Base-by-base conservation (phyloP, 768 basidiomycete species). In the Suillus lakei region DNA sequence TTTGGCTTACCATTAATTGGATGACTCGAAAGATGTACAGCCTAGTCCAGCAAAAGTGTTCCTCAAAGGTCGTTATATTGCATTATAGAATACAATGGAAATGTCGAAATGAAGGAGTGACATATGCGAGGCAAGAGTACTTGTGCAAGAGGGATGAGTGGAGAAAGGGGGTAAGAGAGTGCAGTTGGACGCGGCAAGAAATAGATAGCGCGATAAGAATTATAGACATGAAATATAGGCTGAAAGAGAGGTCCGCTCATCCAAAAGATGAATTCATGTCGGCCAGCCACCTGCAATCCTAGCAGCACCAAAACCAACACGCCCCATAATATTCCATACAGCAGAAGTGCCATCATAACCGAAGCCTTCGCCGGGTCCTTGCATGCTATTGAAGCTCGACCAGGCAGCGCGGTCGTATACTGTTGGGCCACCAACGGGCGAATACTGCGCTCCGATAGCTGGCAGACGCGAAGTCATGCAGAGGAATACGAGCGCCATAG, bases 321-420 rank as follows among this genome's bases (percentile, higher is more conserved):
- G 80, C 15, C 90, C 91, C 61, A 94, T 71, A 68, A 92, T 82
- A 65, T 79, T 85, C 91, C 91, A 92, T 53, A 92, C 81, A 13
- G 85, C 84, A 23, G 84, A 81, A 2, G 88, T 85, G 39, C 85
- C 83, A 68, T 89, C 89, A 15, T 80, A 78, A 26, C 79, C 78
- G 68, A 92, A 91, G 34, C 92, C 92, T 71, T 93, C 92, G 0
- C 91, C 91, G 0, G 82, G 83, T 12, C 83, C 85, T 59, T 86
- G 85, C 80, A 95, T 84, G 13, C 85, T 79, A 72, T 94, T 93
- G 78, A 92, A 93, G 73, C 87, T 90, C 63, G 82, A 82, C 93
- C 93, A 95, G 32, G 90, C 90, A 9, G 85, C 82, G 13, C 92
- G 88, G 71, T 95, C 92, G 69, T 92, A 90, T 68, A 88, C 88